A percentile compares a stretch with the other conserved stretches of the same genome.
Conservation (phyloP, 805 yeast species). For the Candida coleopterorum region DNA sequence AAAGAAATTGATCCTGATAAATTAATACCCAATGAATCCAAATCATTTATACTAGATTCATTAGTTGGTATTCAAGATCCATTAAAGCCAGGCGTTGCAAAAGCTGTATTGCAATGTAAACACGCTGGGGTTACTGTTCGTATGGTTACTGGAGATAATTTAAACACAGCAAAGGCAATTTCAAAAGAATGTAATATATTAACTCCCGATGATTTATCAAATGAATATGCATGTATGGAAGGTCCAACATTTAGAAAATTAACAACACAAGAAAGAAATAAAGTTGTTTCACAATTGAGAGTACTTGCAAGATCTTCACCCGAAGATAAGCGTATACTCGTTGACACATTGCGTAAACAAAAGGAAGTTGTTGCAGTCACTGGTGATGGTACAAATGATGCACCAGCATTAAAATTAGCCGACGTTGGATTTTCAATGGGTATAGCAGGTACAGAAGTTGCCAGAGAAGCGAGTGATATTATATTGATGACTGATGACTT, state of each 20-base stretch:
- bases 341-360: constrained; percentile 67
- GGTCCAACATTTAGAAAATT: constrained; percentile 85
- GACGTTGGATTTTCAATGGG: constrained; percentile 99
- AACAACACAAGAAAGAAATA: constrained; percentile 47
- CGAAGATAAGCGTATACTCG: constrained; percentile 86
- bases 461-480: constrained; percentile 94
- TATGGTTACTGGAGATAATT: constrained; percentile 98
- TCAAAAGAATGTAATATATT: constrained; percentile 81
- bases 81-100: constrained; percentile 80
- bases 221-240: constrained; percentile 71
- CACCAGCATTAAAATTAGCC: constrained; percentile 93
- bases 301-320: constrained; percentile 95
- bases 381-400: constrained; percentile 99
- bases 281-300: constrained; percentile 65
- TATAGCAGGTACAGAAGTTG: constrained; percentile 96
- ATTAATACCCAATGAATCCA: constrained; percentile 24
- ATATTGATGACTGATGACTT: constrained; percentile 93
- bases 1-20: constrained; percentile 23
- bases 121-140: constrained; percentile 91
- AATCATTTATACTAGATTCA: constrained; percentile 52
- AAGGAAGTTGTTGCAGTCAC: constrained; percentile 98
- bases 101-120: constrained; percentile 81
- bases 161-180: constrained; percentile 87
- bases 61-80: constrained; percentile 96
- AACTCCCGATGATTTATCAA: constrained; percentile 44